These are phyloP conservation scores for Solioccasus polychromus DNA, from an alignment of 768 basidiomycete species.

Conservation along the genomic window DNA sequence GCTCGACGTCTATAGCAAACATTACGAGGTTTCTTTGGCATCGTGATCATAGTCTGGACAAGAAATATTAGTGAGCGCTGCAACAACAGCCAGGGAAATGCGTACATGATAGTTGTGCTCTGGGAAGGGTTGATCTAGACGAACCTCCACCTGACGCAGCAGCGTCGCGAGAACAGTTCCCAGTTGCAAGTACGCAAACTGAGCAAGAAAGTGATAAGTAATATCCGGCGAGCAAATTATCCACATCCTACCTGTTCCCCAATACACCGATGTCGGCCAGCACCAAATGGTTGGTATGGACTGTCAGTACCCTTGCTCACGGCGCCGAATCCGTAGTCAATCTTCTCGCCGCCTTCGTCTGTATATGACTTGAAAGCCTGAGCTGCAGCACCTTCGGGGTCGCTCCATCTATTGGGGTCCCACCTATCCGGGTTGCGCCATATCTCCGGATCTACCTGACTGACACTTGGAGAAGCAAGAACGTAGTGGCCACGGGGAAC, in stretches of 20 bases:
- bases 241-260: slow-evolving; percentile 69
- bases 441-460: slow-evolving; percentile 79
- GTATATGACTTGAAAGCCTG: slow-evolving; percentile 73
- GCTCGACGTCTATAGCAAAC: slow-evolving; percentile 67
- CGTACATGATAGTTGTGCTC: slow-evolving; percentile 88
- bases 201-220: slow-evolving; percentile 2
- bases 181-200: slow-evolving; percentile 95
- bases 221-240: background rate
- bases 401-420: slow-evolving; percentile 84
- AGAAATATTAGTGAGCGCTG: slow-evolving; percentile 6
- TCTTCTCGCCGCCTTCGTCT: slow-evolving; percentile 79
- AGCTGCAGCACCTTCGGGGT: slow-evolving; percentile 77
- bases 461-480: slow-evolving; percentile 83
- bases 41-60: slow-evolving; percentile 86
- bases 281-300: slow-evolving; percentile 97
- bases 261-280: slow-evolving; percentile 93
- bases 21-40: slow-evolving; percentile 69
- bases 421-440: slow-evolving; percentile 75
- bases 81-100: slow-evolving; percentile 10
- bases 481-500: slow-evolving; percentile 90
- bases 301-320: slow-evolving; percentile 96
- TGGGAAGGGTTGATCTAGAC: slow-evolving; percentile 62
- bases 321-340: slow-evolving; percentile 95
- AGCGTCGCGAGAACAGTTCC: slow-evolving; percentile 79
- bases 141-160: slow-evolving; percentile 73